A percentile compares a stretch with the other conserved stretches of the same genome.
phyloP scores from a whole-genome alignment of 768 basidiomycete species.

The Leccinum broughii region DNA sequence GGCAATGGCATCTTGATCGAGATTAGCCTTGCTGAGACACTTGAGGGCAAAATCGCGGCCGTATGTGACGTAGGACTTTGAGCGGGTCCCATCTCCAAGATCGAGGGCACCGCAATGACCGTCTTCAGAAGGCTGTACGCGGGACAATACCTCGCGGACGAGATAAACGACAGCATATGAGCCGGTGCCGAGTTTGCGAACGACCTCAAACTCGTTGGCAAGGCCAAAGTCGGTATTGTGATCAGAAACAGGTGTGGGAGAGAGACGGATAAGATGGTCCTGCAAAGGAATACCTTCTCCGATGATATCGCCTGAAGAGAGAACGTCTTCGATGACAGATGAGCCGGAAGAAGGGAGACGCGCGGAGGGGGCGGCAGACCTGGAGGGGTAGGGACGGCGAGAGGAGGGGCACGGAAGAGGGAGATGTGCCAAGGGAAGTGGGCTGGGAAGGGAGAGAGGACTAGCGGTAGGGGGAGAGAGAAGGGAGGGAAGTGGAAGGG shows the following conservation, averaged over 20 bases:
- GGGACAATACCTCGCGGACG: conserved; percentile 67
- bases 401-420: conserved; percentile 34
- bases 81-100: conserved; percentile 40
- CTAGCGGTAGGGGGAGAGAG: conserved; percentile 28
- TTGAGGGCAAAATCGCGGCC: conserved; percentile 93
- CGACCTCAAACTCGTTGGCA: conserved; percentile 77
- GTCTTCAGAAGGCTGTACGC: conserved; percentile 46
- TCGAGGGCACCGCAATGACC: conserved; percentile 58
- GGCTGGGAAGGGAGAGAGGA: conserved; percentile 38
- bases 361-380: conserved; percentile 29
- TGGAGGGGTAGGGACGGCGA: conserved; percentile 38
- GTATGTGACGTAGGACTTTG: conserved; percentile 48
- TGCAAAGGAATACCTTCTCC: conserved; percentile 67
- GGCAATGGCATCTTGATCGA: conserved; percentile 81
- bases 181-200: conserved; percentile 82
- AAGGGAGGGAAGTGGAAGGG: conserved; percentile 33
- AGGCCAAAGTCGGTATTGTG: conserved; percentile 43
- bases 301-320: conserved; percentile 71
- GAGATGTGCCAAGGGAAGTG: conserved; percentile 35
- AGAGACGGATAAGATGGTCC: conserved; percentile 63
- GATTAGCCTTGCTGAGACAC: conserved; percentile 91
- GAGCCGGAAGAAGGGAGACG: conserved; percentile 27
- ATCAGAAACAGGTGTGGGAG: conserved; percentile 40
- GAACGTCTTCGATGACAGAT: conserved; percentile 49
- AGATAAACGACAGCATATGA: conserved; percentile 95